These are phyloP conservation scores for Nitzschia inconspicua DNA, from an alignment of 108 stramenopile genomes.

Conservation along the genomic window DNA sequence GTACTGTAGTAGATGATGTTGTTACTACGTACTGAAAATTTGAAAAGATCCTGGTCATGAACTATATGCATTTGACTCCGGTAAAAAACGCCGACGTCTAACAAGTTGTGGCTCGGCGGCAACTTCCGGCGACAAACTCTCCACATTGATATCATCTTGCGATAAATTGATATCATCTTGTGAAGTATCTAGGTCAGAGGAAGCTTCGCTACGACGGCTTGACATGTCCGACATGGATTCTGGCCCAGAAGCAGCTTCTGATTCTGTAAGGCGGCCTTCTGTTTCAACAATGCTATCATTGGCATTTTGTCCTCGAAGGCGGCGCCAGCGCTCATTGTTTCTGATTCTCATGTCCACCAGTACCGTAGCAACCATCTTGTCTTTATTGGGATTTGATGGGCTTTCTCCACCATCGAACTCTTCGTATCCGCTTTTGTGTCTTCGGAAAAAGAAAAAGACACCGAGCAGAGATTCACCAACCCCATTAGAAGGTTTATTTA, in stretches of 20 bases:
- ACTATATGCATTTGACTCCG: too few relatives aligned
- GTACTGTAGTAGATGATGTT: too few relatives aligned
- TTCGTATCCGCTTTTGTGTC: not conserved
- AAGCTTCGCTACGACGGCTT: conserved; percentile 11
- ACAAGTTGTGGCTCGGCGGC: too few relatives aligned
- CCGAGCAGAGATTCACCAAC: not conserved
- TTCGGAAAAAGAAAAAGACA: not conserved
- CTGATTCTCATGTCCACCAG: conserved; percentile 62
- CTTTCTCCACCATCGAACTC: not conserved
- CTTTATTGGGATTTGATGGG: conserved; percentile 43
- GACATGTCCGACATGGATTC: conserved; percentile 27
- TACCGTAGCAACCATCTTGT: conserved; percentile 81
- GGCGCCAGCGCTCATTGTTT: not conserved
- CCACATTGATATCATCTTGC: too few relatives aligned
- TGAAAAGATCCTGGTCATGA: too few relatives aligned
- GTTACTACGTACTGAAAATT: too few relatives aligned
- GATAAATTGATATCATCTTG: too few relatives aligned
- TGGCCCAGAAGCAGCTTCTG: conserved; percentile 12
- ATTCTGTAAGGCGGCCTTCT: conserved; percentile 25
- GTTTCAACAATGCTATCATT: conserved; percentile 30
- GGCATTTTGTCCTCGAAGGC: not conserved
- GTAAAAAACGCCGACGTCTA: too few relatives aligned
- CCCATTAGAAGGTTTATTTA: not conserved
- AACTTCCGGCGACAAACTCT: too few relatives aligned
- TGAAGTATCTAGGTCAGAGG: not conserved